phyloP scores from a whole-genome alignment of 108 stramenopile species.

The Bacterosira constricta region DNA sequence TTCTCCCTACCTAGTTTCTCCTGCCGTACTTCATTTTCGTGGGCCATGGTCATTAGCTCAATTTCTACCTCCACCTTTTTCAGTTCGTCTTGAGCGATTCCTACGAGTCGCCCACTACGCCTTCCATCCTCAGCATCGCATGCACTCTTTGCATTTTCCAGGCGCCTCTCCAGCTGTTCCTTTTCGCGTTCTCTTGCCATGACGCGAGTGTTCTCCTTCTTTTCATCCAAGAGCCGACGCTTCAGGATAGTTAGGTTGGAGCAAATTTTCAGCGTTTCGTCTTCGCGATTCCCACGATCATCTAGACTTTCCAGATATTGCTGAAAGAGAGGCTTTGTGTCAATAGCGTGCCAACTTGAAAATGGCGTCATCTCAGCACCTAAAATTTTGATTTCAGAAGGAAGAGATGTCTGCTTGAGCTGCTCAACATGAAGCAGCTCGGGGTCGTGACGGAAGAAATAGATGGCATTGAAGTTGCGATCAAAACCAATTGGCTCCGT shows the following conservation, averaged over 20 bases:
- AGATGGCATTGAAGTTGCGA: constrained; percentile 71
- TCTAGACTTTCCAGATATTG: constrained; percentile 67
- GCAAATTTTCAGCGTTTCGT: constrained; percentile 53
- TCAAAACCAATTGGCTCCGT: constrained; percentile 81
- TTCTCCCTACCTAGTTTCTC: constrained; percentile 42
- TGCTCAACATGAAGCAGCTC: constrained; percentile 66
- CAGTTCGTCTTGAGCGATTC: constrained; percentile 65
- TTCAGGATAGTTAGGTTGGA: constrained; percentile 45
- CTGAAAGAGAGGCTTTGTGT: constrained; percentile 71
- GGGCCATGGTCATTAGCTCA: constrained; percentile 31
- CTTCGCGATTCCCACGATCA: constrained; percentile 76
- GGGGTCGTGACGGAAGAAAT: constrained; percentile 76
- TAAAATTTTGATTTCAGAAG: constrained; percentile 44
- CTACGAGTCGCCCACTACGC: constrained; percentile 72
- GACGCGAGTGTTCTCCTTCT: constrained; percentile 56
- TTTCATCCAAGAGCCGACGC: constrained; percentile 67
- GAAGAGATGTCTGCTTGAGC: constrained; percentile 44
- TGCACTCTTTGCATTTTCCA: constrained; percentile 66
- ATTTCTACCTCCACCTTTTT: constrained; percentile 54
- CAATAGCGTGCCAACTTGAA: constrained; percentile 76
- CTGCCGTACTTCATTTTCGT: constrained; percentile 42
- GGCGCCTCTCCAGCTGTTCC: constrained; percentile 57
- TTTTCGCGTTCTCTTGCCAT: constrained; percentile 49
- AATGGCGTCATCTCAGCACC: constrained; percentile 44
- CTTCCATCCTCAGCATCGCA: constrained; percentile 59